A percentile compares a stretch with the other conserved stretches of the same genome.
Evolutionary conservation across 202 grass and related monocot genomes (phyloP).

Genomic region (Zoysia matrella): DNA sequence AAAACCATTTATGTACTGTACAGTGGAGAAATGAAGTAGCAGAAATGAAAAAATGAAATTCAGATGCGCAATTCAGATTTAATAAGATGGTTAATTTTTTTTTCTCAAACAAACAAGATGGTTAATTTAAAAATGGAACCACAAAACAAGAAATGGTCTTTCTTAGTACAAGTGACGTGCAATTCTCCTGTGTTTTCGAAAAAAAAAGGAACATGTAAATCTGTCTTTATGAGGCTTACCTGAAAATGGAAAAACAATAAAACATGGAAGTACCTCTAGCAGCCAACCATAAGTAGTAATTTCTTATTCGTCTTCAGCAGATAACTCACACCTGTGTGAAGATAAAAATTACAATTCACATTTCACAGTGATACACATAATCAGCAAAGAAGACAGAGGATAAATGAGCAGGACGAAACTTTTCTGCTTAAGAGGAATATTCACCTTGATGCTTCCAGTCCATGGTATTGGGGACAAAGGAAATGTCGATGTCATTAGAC

Average conservation of each 20-base stretch:
- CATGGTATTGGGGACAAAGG: slow-evolving; percentile 40
- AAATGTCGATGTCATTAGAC: slow-evolving; percentile 49
- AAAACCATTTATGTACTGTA: slow-evolving; percentile 2
- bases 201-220: neutral
- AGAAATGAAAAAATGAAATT: slow-evolving; percentile 21
- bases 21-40: neutral
- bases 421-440: slow-evolving; percentile 29
- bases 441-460: slow-evolving; percentile 43
- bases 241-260: neutral
- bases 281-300: neutral
- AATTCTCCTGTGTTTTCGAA: too few species aligned
- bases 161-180: too few species aligned
- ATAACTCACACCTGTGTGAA: slow-evolving; percentile 1
- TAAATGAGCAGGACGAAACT: neutral
- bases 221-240: slow-evolving; percentile 20
- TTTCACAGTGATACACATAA: slow-evolving; percentile 1
- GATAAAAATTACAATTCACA: slow-evolving; percentile 16
- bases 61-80: slow-evolving; percentile 5
- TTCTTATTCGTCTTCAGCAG: slow-evolving; percentile 3
- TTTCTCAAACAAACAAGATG: too few species aligned
- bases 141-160: neutral
- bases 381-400: neutral
- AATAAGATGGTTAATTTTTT: neutral
- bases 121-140: neutral
- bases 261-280: neutral